A percentile compares a stretch with the other conserved stretches of the same genome.
phyloP scores from a whole-genome alignment of 2,329 filamentous ascomycete genomes.

The Pyrenophora tritici-repentis region DNA sequence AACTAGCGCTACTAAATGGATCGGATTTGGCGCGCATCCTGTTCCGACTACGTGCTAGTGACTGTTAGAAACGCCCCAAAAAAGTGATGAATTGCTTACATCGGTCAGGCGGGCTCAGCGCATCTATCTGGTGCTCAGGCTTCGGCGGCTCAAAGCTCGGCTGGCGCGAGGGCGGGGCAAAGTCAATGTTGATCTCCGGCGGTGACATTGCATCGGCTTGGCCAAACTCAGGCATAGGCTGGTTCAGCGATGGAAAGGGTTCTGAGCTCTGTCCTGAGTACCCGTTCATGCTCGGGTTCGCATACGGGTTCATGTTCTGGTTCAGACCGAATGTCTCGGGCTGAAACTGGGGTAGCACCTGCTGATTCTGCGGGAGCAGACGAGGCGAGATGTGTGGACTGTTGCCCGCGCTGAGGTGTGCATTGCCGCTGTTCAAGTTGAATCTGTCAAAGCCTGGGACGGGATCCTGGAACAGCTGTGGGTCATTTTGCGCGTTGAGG shows the following conservation, averaged over 20 bases:
- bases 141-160: constrained; percentile 70
- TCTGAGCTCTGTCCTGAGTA: constrained; percentile 57
- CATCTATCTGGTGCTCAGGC: constrained; percentile 68
- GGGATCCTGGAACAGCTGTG: constrained; percentile 71
- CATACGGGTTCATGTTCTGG: constrained; percentile 57
- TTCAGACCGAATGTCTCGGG: constrained; percentile 55
- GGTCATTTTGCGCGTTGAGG: constrained; percentile 72
- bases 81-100: constrained; percentile 51
- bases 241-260: constrained; percentile 55
- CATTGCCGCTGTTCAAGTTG: constrained; percentile 61
- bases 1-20: constrained; percentile 57
- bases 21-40: constrained; percentile 66
- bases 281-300: constrained; percentile 54
- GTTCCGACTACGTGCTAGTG: constrained; percentile 57
- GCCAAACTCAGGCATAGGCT: constrained; percentile 64
- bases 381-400: constrained; percentile 74
- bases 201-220: constrained; percentile 79
- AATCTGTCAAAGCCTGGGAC: constrained; percentile 79
- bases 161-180: constrained; percentile 74
- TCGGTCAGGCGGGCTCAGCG: constrained; percentile 78
- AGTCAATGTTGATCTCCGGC: constrained; percentile 94
- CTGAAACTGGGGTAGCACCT: constrained; percentile 55
- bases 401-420: constrained; percentile 65
- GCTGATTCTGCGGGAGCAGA: constrained; percentile 72
- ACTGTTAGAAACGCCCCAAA: constrained; percentile 25